Base-by-base conservation (phyloP, 768 basidiomycete species). In the Pleurotus eryngii region DNA sequence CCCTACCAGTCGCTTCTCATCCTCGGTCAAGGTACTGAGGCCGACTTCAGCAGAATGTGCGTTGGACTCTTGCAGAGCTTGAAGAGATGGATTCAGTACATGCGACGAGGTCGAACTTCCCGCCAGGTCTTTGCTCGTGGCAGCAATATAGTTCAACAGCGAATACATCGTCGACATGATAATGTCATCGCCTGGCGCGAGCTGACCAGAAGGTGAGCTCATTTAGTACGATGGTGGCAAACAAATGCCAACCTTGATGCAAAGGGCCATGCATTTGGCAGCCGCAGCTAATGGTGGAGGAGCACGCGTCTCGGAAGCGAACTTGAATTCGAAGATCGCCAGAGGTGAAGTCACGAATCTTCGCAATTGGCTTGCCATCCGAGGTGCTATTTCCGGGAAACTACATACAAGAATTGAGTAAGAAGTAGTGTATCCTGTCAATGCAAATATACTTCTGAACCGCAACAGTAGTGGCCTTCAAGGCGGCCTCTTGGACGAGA, bases 151-250 rank as follows among this genome's bases (percentile, higher is more conserved):
- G 68, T 98, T 98, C 59, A 98, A 79, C 11, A 98, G 81, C 4
- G 96, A 97, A 70, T 98, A 98, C 86, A 98, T 89, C 63, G 95
- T 92, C 3, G 95, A 98, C 83, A 95, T 87, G 67, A 91, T 81
- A 38, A 94, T 81, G 66, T 95, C 94, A 61, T 94, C 90, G 43
- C 90, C 91, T 14, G 90, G 88, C 14, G 90, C 86, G 39, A 92
- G 76, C 92, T 94, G 49, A 59, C 35, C 12, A 39, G 55, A 24
- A 57, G 35, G n/a, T 22, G 55, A 47, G 62, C 9, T 35, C 20
- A 11, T 11, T 40, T 46, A 49, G 18, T 4, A 57, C 12, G 39
- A 5, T 46, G n/a, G 20, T 9, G 37, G 5, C 46, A 27, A 27
- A 12, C 24, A 3, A 7, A 46, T 1, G 69, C 75, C 24, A 62